phyloP scores from a whole-genome alignment of 208 protist genomes.

The Leishmania guyanensis region DNA sequence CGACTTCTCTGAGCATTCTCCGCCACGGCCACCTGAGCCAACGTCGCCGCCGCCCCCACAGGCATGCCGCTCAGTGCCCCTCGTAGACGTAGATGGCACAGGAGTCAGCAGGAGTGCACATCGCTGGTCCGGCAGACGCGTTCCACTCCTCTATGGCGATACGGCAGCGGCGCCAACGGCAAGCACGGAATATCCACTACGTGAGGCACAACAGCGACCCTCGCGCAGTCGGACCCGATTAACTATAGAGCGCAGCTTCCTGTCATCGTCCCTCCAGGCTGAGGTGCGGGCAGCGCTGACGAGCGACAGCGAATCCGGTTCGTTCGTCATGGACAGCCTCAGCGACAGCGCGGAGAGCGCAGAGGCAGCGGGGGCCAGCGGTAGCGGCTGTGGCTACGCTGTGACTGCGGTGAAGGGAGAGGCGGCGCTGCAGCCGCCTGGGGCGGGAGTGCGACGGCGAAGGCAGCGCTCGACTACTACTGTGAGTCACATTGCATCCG shows the following conservation, averaged over 20 bases:
- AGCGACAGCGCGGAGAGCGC: background rate
- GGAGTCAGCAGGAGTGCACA: background rate
- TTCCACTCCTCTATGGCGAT: background rate
- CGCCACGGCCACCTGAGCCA: background rate
- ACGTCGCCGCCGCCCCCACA: background rate
- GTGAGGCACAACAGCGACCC: background rate
- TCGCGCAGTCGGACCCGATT: constrained; percentile 9
- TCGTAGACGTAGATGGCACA: background rate
- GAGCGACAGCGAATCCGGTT: constrained; percentile 8
- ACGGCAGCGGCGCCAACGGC: background rate
- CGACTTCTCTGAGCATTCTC: background rate
- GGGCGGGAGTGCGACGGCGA: background rate
- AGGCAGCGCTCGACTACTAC: background rate
- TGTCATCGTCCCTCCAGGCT: constrained; percentile 18
- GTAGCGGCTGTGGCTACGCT: background rate
- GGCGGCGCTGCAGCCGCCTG: background rate
- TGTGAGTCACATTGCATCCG: background rate
- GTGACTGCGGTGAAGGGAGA: background rate
- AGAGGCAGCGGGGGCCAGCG: background rate
- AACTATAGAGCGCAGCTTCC: constrained; percentile 21
- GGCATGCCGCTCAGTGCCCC: background rate
- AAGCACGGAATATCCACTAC: background rate
- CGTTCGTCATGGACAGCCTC: background rate
- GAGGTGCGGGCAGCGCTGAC: constrained; percentile 22
- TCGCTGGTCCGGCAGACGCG: constrained; percentile 20